These are phyloP conservation scores for Areca catechu DNA, from an alignment of 176 grass and related monocot genomes.

Conservation along the genomic window DNA sequence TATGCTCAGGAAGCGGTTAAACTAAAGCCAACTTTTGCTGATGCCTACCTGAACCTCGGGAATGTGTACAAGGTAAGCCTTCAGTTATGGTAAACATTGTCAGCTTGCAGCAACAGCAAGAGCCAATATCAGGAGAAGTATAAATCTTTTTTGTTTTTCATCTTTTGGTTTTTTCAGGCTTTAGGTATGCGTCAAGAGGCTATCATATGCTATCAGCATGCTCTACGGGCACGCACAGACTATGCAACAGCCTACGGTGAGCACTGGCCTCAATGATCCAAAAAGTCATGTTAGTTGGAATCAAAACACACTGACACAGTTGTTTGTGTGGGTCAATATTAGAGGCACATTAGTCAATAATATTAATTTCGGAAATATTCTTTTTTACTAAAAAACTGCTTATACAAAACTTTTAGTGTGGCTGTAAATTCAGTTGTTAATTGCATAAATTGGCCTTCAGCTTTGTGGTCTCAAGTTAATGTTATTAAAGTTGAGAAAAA, in stretches of 20 bases:
- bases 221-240: conserved; percentile 67
- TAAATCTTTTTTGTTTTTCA: conserved; percentile 19
- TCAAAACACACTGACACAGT: too few species aligned
- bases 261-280: background rate
- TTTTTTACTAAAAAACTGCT: too few species aligned
- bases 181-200: conserved; percentile 87
- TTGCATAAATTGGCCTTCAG: too few species aligned
- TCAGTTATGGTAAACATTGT: conserved; percentile 14
- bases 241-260: conserved; percentile 90
- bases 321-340: too few species aligned
- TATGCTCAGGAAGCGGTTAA: conserved; percentile 84
- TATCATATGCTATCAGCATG: conserved; percentile 85
- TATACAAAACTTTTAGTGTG: too few species aligned
- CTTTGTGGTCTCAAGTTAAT: too few species aligned
- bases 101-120: background rate
- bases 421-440: too few species aligned
- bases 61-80: conserved; percentile 89
- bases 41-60: conserved; percentile 95
- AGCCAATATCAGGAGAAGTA: conserved; percentile 4
- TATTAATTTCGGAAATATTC: too few species aligned
- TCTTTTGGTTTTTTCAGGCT: conserved; percentile 41
- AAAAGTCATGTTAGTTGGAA: too few species aligned
- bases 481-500: too few species aligned
- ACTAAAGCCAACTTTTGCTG: conserved; percentile 84
- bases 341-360: too few species aligned